Evolutionary conservation across 306 rosid genomes (phyloP), one percentile per base, ranked within the genome.

Genomic region (Datisca glomerata): DNA sequence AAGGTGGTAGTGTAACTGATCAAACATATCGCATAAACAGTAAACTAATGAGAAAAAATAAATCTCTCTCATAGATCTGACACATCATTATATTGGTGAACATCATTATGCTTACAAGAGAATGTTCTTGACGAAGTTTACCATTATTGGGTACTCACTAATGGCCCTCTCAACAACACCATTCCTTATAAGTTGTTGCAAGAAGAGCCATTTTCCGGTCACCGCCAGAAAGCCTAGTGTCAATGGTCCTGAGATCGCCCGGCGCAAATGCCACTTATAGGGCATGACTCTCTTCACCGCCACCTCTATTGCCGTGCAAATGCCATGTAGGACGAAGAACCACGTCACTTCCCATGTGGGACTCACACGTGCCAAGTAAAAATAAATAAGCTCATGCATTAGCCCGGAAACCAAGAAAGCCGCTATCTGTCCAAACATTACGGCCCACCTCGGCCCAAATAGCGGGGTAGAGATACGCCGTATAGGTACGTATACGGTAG

Each of bases 331-430:
- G 20, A 76, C 49, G 13, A 79, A 82, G 23, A 82, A 87, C 41
- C 61, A 49, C n/a, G 80, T 74, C 47, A 76, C 94, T 24, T 87
- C 94, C 94, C 96, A 82, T 32, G 89, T 79, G 46, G 93, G 94
- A 41, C 38, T 7, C 24, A 12, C 83, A 18, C 76, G 80, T 1
- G 89, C n/a, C 1, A 74, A 10, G 28, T 76, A 82, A 40, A 67
- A 87, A 21, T 61, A 87, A 0, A 87, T 46, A 0, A 68, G 18
- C 60, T 82, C 93, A 2, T 87, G 96, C 82, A 76, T 68, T 0
- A 82, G 17, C 1, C 93, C 89, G 0, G 89, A 87, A 8, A 74
- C 78, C 0, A 29, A 0, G 21, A 87, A 82, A 1, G 80, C 34
- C 3, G 67, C 41, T 20, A 79, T 4, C 29, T 39, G 2, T 0